These are phyloP conservation scores for Auricularia cornea DNA, from an alignment of 768 basidiomycete species.

Conservation along the genomic window DNA sequence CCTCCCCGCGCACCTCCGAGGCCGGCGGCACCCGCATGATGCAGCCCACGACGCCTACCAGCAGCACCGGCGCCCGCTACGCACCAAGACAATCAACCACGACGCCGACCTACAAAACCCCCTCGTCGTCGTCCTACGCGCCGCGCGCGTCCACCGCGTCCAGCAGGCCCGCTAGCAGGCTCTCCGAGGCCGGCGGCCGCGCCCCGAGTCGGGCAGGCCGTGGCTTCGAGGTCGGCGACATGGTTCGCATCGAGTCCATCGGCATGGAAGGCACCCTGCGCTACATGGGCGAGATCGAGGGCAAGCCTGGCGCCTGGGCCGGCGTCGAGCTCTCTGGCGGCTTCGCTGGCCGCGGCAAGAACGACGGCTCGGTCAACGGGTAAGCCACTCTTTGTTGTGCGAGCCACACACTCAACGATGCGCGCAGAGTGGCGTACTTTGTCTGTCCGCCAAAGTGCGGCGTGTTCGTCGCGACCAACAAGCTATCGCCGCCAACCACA, in stretches of 20 bases:
- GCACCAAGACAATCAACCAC: slow-evolving; percentile 5
- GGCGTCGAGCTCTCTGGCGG: slow-evolving; percentile 85
- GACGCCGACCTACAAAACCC: slow-evolving; percentile 1
- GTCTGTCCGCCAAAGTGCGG: slow-evolving; percentile 77
- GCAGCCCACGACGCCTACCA: slow-evolving; percentile 43
- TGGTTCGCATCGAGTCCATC: slow-evolving; percentile 77
- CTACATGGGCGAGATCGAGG: slow-evolving; percentile 79
- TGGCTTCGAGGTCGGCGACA: slow-evolving; percentile 65
- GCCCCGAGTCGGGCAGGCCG: slow-evolving; percentile 34
- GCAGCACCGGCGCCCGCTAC: slow-evolving; percentile 4
- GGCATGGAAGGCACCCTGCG: slow-evolving; percentile 80
- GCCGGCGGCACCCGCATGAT: slow-evolving; percentile 23
- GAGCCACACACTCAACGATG: not conserved
- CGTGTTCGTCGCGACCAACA: slow-evolving; percentile 78
- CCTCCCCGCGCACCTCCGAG: slow-evolving; percentile 21
- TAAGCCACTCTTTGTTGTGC: slow-evolving; percentile 37
- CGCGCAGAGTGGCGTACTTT: slow-evolving; percentile 48
- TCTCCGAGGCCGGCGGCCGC: slow-evolving; percentile 46
- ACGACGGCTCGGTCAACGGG: slow-evolving; percentile 85
- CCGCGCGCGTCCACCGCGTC: slow-evolving; percentile 15
- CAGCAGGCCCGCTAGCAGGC: slow-evolving; percentile 53
- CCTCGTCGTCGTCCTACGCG: slow-evolving; percentile 3
- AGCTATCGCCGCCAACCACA: slow-evolving; percentile 72
- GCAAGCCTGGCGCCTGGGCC: slow-evolving; percentile 86
- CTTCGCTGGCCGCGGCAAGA: slow-evolving; percentile 89